These are phyloP conservation scores for Cyberlindnera saturnus DNA, from an alignment of 805 yeast species.

Conservation along the genomic window DNA sequence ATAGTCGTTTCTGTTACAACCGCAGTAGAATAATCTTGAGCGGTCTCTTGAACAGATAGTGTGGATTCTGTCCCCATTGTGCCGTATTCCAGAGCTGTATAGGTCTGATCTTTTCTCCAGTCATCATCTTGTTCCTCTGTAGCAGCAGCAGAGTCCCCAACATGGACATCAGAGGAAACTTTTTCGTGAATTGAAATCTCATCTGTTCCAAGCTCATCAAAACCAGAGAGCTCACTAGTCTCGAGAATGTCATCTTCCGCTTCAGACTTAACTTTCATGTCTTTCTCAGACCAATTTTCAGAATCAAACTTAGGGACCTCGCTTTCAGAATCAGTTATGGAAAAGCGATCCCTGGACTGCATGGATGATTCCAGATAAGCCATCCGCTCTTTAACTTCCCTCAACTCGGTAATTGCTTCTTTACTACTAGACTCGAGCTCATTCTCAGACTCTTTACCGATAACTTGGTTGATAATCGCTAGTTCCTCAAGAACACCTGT, in stretches of 20 bases:
- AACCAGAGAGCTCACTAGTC: too few species aligned
- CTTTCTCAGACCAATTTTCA: not conserved
- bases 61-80: not conserved
- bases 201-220: too few species aligned
- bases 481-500: not conserved
- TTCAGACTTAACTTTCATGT: not conserved
- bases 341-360: too few species aligned
- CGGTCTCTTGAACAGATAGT: too few species aligned
- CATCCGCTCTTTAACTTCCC: not conserved
- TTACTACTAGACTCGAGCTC: slow-evolving; percentile 1
- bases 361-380: not conserved
- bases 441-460: slow-evolving; percentile 6
- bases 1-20: too few species aligned
- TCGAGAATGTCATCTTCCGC: not conserved
- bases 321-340: not conserved
- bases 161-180: not conserved
- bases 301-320: too few species aligned
- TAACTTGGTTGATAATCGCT: not conserved
- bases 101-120: not conserved
- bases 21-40: too few species aligned
- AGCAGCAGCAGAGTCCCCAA: too few species aligned
- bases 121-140: not conserved
- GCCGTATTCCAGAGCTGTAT: not conserved
- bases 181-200: too few species aligned
- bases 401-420: not conserved